Percentiles rank a stretch among this genome's conserved stretches.
phyloP scores from a whole-genome alignment of 495 filamentous ascomycete genomes.

The Lichina pygmaea region DNA sequence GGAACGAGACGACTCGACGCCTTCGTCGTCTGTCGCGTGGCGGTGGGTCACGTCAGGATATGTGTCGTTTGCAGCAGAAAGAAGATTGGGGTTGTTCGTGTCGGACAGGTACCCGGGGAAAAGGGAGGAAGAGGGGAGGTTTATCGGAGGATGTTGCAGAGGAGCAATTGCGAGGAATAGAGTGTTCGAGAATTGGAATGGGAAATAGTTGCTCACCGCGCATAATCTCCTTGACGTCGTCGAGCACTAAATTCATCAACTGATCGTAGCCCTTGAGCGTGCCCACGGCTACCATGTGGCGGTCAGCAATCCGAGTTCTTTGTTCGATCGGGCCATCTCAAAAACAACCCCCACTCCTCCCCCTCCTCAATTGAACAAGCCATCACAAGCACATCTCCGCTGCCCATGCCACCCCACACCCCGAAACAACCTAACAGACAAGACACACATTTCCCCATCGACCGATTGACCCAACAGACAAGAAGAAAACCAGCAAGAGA shows the following conservation, averaged over 20 bases:
- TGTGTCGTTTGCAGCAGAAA: no score
- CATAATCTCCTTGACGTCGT: constrained; percentile 74
- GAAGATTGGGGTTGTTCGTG: neutral
- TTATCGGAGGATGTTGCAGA: no score
- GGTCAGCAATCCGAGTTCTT: neutral
- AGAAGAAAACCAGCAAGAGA: neutral
- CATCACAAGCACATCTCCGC: no score
- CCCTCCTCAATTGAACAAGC: no score
- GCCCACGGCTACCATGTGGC: constrained; percentile 36
- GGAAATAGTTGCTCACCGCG: constrained; percentile 28
- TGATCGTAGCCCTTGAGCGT: constrained; percentile 86
- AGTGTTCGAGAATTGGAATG: neutral
- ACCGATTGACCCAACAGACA: neutral
- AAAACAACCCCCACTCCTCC: neutral
- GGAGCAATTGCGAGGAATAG: no score
- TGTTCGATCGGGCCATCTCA: neutral
- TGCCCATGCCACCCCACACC: no score
- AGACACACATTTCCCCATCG: neutral
- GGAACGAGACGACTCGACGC: constrained; percentile 56
- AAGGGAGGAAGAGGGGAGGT: neutral
- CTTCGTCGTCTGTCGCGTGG: constrained; percentile 47
- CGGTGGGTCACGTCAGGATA: neutral
- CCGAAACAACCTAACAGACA: no score
- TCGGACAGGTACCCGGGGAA: neutral
- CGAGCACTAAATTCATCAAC: constrained; percentile 90